A percentile compares a stretch with the other conserved stretches of the same genome.
Evolutionary conservation across 2,329 filamentous ascomycete species (phyloP).

Genomic region (Neofusicoccum kwambonambiense): DNA sequence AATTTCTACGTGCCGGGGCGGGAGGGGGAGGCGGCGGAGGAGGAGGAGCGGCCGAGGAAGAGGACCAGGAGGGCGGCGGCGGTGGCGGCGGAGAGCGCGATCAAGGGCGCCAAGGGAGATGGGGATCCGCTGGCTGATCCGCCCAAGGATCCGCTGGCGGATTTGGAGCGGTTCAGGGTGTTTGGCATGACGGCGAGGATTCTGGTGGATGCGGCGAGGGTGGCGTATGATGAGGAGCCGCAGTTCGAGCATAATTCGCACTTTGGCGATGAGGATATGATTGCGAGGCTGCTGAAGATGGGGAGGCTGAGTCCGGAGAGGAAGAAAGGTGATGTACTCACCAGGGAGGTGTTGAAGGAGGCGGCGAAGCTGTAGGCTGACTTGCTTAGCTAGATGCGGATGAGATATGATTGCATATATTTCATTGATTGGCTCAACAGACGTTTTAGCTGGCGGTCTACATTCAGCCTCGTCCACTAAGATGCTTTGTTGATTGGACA

Average conservation of each 20-base stretch:
- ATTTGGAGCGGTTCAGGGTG: slow-evolving; percentile 65
- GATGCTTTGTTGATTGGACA: too few relatives aligned
- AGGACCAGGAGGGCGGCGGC: slow-evolving; percentile 17
- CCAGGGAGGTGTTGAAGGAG: slow-evolving; percentile 50
- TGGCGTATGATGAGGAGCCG: slow-evolving; percentile 79
- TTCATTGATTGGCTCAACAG: too few relatives aligned
- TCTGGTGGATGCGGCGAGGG: slow-evolving; percentile 78
- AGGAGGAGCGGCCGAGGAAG: slow-evolving; percentile 18
- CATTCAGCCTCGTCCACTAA: too few relatives aligned
- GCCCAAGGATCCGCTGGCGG: neutral
- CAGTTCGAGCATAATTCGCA: slow-evolving; percentile 74
- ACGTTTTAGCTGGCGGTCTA: too few relatives aligned
- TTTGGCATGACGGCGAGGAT: slow-evolving; percentile 96
- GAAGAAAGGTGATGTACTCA: slow-evolving; percentile 53
- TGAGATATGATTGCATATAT: too few relatives aligned
- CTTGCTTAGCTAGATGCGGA: neutral
- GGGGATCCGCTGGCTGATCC: neutral
- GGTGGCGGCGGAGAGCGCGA: too few relatives aligned
- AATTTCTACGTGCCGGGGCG: too few relatives aligned
- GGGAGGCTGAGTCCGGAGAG: slow-evolving; percentile 55
- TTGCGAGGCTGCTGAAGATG: slow-evolving; percentile 54
- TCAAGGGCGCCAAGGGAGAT: too few relatives aligned
- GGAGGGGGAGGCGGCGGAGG: neutral
- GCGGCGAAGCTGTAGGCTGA: slow-evolving; percentile 46
- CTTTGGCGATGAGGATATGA: slow-evolving; percentile 67